Conservation (phyloP, 1,284 basidiomycete genomes). For the Leccinum pachyderme region DNA sequence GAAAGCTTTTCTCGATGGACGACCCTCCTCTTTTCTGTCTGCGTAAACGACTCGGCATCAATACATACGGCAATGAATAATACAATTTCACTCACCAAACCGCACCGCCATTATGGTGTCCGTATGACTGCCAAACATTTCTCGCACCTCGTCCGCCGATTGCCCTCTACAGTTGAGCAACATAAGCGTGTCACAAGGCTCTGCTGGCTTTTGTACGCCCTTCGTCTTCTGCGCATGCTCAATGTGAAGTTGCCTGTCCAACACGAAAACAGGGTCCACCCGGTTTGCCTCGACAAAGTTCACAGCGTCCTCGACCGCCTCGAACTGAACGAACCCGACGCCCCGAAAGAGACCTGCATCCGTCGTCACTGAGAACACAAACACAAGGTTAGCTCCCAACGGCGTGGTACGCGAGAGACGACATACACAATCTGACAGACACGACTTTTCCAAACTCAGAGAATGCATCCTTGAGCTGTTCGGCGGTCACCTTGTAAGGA, state of each 20-base stretch:
- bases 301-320: conserved; percentile 35
- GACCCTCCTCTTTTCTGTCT: conserved; percentile 7
- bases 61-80: neutral
- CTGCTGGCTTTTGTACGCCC: neutral
- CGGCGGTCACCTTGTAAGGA: conserved; percentile 40
- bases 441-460: conserved; percentile 36
- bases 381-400: conserved; percentile 6
- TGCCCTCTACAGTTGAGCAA: conserved; percentile 35
- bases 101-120: conserved; percentile 19
- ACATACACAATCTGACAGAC: conserved; percentile 36
- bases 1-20: conserved; percentile 16
- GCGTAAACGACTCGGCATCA: conserved; percentile 1
- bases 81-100: conserved; percentile 19
- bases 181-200: conserved; percentile 41
- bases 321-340: conserved; percentile 45
- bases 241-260: conserved; percentile 42
- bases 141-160: conserved; percentile 19
- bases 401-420: neutral
- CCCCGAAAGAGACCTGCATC: conserved; percentile 40
- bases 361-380: conserved; percentile 23
- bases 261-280: conserved; percentile 43
- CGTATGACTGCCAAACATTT: conserved; percentile 26
- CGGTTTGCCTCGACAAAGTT: conserved; percentile 34
- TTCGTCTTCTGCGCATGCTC: conserved; percentile 31
- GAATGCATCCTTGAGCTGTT: conserved; percentile 39